Percentiles rank a stretch among this genome's conserved stretches.
These are phyloP conservation scores for Trypanosoma avium DNA, from an alignment of 208 protist genomes.

Conservation along the genomic window DNA sequence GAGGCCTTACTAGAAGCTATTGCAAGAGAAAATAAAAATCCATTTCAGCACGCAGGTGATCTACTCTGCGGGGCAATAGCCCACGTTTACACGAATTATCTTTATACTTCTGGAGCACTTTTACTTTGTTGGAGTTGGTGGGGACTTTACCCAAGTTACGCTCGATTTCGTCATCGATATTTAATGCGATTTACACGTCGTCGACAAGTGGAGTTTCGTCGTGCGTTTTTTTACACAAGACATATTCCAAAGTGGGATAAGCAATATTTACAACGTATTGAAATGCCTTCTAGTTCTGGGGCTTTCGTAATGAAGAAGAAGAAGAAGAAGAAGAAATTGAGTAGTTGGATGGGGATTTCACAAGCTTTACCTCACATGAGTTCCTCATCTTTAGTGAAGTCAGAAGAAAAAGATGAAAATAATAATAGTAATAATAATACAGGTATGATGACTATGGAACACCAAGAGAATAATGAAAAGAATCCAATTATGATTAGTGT, in stretches of 20 bases:
- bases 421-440: neutral
- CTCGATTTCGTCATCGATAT: slow-evolving; percentile 63
- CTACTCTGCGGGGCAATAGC: slow-evolving; percentile 18
- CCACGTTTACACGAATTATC: slow-evolving; percentile 49
- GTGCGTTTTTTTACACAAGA: slow-evolving; percentile 59
- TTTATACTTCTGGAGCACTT: slow-evolving; percentile 71
- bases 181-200: slow-evolving; percentile 53
- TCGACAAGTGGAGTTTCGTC: slow-evolving; percentile 46
- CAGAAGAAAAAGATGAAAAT: too few relatives aligned
- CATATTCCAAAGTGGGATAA: slow-evolving; percentile 82
- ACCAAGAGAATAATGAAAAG: neutral
- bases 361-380: too few relatives aligned
- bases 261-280: slow-evolving; percentile 57
- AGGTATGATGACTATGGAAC: neutral
- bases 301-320: too few relatives aligned
- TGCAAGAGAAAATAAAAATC: slow-evolving; percentile 49
- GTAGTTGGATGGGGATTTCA: too few relatives aligned
- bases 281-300: slow-evolving; percentile 34
- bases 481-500: neutral
- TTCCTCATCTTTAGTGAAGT: neutral
- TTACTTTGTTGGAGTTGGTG: slow-evolving; percentile 51
- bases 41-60: slow-evolving; percentile 45
- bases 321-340: too few relatives aligned
- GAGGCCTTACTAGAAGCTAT: slow-evolving; percentile 43
- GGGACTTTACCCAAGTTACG: slow-evolving; percentile 61